Evolutionary conservation across 2,329 filamentous ascomycete species (phyloP).

Genomic region (Exophiala sp.): DNA sequence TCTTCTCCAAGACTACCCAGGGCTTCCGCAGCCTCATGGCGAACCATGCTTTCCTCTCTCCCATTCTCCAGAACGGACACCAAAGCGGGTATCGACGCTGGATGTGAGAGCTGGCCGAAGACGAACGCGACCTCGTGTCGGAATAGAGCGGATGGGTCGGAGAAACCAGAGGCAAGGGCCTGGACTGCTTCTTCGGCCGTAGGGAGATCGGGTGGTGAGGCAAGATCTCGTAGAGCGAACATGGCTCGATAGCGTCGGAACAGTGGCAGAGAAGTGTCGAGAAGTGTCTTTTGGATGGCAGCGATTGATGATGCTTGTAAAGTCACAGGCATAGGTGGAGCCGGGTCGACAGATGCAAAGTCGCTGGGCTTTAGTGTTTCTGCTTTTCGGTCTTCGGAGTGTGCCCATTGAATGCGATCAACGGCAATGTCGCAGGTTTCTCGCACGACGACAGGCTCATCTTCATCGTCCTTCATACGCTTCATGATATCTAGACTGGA

Average conservation of each 20-base stretch:
- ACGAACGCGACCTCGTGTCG: conserved; percentile 98
- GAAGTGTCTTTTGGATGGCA: conserved; percentile 70
- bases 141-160: conserved; percentile 86
- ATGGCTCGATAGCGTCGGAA: conserved; percentile 96
- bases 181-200: conserved; percentile 84
- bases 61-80: conserved; percentile 72
- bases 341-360: conserved; percentile 93
- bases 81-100: conserved; percentile 91
- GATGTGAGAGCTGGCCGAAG: conserved; percentile 92
- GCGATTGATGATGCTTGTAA: conserved; percentile 61
- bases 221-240: conserved; percentile 93
- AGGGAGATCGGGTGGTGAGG: conserved; percentile 84
- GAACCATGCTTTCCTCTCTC: conserved; percentile 89
- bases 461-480: conserved; percentile 67
- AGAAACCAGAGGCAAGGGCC: conserved; percentile 79
- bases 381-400: conserved; percentile 64
- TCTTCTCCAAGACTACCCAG: conserved; percentile 91
- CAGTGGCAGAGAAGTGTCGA: conserved; percentile 74
- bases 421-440: conserved; percentile 98
- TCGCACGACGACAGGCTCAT: conserved; percentile 75
- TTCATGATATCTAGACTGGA: conserved; percentile 71
- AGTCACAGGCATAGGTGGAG: conserved; percentile 77
- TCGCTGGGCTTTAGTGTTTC: conserved; percentile 85
- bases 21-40: conserved; percentile 95
- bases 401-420: conserved; percentile 90